Conservation (phyloP, 2,329 filamentous ascomycete genomes). For the Stagonosporopsis vannaccii region DNA sequence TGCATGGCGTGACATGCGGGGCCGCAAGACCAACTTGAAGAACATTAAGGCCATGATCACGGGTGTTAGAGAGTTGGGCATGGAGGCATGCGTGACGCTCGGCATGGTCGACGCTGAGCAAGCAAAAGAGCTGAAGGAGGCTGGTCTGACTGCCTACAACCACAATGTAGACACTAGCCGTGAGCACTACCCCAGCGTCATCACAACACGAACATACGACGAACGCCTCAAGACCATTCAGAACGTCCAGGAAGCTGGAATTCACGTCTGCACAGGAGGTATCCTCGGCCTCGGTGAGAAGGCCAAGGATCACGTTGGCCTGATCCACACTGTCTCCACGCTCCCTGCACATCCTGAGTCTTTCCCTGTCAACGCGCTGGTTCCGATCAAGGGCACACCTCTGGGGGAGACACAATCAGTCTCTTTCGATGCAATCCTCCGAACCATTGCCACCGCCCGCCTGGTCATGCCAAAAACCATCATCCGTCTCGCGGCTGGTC, state of each 20-base stretch:
- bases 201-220: conserved; percentile 86
- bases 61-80: conserved; percentile 79
- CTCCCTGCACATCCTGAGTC: conserved; percentile 85
- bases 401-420: conserved; percentile 76
- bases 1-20: conserved; percentile 93
- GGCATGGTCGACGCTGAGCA: conserved; percentile 88
- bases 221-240: conserved; percentile 81
- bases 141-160: conserved; percentile 90
- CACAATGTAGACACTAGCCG: conserved; percentile 92
- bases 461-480: conserved; percentile 86
- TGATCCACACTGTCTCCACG: conserved; percentile 82
- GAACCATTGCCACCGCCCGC: conserved; percentile 84
- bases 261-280: conserved; percentile 89
- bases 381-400: conserved; percentile 89
- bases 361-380: conserved; percentile 89
- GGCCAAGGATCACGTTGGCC: conserved; percentile 78
- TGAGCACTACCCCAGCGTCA: conserved; percentile 86
- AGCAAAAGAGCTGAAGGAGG: conserved; percentile 81
- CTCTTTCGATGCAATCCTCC: conserved; percentile 77
- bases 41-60: conserved; percentile 88
- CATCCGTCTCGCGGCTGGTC: conserved; percentile 83
- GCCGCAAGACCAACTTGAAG: conserved; percentile 80
- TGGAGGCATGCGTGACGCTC: conserved; percentile 93
- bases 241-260: conserved; percentile 83
- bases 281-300: conserved; percentile 87